These are phyloP conservation scores for Afroboletus lepidellus DNA, from an alignment of 1,284 basidiomycete species.

Conservation along the genomic window DNA sequence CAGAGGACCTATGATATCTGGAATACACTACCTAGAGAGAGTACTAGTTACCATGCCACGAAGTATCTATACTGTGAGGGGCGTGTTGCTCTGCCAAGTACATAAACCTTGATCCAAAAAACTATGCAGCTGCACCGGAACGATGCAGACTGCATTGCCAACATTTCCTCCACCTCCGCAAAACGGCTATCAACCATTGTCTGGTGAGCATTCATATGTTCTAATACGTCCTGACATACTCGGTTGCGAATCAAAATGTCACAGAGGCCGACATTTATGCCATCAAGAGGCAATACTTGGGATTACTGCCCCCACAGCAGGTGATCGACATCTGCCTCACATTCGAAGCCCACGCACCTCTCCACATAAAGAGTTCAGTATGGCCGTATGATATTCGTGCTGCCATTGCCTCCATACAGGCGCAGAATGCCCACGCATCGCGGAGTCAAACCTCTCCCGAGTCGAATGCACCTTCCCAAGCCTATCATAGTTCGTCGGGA, in stretches of 20 bases:
- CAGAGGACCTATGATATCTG: not conserved
- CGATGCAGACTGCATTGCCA: slow-evolving; percentile 31
- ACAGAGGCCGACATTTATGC: slow-evolving; percentile 45
- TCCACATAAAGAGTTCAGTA: slow-evolving; percentile 54
- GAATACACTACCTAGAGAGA: too few species aligned
- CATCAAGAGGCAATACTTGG: slow-evolving; percentile 67
- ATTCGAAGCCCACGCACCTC: slow-evolving; percentile 65
- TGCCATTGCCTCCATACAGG: slow-evolving; percentile 54
- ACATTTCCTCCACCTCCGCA: slow-evolving; percentile 26
- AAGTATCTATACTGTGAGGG: not conserved
- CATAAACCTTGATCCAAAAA: slow-evolving; percentile 35
- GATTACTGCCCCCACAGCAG: slow-evolving; percentile 60
- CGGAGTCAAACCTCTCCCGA: slow-evolving; percentile 17
- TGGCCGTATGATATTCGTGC: slow-evolving; percentile 69
- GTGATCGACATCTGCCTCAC: slow-evolving; percentile 74
- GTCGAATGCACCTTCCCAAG: slow-evolving; percentile 9
- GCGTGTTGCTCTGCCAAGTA: slow-evolving; percentile 2
- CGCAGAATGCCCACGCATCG: slow-evolving; percentile 25
- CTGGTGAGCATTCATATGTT: slow-evolving; percentile 22
- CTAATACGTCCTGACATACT: slow-evolving; percentile 1
- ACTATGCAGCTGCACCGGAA: slow-evolving; percentile 38
- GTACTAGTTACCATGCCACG: not conserved
- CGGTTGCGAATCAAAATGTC: slow-evolving; percentile 2
- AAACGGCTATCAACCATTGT: slow-evolving; percentile 33
- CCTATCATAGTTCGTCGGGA: slow-evolving; percentile 7